Conservation (phyloP, 2,329 filamentous ascomycete species). For the Pseudogymnoascus verrucosus region DNA sequence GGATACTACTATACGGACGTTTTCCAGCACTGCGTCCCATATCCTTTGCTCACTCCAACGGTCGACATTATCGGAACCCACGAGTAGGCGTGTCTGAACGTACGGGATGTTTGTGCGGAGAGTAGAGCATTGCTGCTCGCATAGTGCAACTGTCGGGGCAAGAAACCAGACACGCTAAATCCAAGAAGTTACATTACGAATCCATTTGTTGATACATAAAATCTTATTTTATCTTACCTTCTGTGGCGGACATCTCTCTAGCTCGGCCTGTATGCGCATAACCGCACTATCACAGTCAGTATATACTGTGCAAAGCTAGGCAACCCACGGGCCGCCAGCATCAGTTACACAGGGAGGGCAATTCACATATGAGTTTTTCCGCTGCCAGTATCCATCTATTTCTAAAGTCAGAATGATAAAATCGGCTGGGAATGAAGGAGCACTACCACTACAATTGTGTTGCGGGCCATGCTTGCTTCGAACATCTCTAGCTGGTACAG, state of each 20-base stretch:
- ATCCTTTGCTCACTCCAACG: conserved; percentile 51
- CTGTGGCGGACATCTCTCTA: conserved; percentile 43
- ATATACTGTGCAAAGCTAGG: background rate
- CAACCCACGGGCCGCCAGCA: background rate
- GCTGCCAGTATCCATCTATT: conserved; percentile 70
- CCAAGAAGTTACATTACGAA: background rate
- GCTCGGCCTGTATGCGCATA: conserved; percentile 56
- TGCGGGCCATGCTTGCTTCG: conserved; percentile 56
- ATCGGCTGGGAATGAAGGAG: background rate
- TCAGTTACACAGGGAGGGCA: background rate
- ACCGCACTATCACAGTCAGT: conserved; percentile 45
- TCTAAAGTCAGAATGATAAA: background rate
- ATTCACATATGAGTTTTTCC: conserved; percentile 71
- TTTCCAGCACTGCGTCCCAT: conserved; percentile 51
- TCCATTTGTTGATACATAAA: background rate
- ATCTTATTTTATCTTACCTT: conserved; percentile 40
- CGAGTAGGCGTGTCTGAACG: conserved; percentile 44
- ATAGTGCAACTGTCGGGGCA: conserved; percentile 60
- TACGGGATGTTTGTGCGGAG: conserved; percentile 51
- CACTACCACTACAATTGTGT: conserved; percentile 62
- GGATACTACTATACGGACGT: conserved; percentile 51
- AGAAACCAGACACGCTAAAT: conserved; percentile 61
- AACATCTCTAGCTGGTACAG: conserved; percentile 70
- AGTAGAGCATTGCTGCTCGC: conserved; percentile 55
- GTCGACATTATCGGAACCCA: conserved; percentile 51